Conservation (phyloP, 805 yeast genomes). For the Saccharomycopsis capsularis region DNA sequence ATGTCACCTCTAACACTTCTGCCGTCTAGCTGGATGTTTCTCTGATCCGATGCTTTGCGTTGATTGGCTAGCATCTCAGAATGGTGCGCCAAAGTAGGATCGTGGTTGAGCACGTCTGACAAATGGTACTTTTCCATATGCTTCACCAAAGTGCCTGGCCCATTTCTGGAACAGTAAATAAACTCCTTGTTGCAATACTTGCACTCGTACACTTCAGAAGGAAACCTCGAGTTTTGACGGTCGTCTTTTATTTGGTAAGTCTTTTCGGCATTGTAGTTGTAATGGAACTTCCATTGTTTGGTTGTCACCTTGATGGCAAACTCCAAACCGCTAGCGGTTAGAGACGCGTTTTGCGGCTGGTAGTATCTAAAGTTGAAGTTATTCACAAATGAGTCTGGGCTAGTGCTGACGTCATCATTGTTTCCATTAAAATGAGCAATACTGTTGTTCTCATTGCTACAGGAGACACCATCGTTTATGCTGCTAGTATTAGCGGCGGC, state of each 20-base stretch:
- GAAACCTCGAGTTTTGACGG: background rate
- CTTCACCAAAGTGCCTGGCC: conserved; percentile 19
- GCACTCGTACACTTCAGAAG: conserved; percentile 10
- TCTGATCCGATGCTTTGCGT: background rate
- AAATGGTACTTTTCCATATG: conserved; percentile 20
- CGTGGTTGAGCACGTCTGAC: conserved; percentile 8
- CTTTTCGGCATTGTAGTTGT: conserved; percentile 1
- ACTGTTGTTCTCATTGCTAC: background rate
- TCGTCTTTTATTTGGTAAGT: background rate
- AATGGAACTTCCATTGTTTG: conserved; percentile 18
- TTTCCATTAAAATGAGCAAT: background rate
- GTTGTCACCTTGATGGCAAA: conserved; percentile 13
- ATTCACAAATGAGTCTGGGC: background rate
- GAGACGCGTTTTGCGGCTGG: background rate
- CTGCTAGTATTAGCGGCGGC: too few relatives aligned
- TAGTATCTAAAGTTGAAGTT: background rate
- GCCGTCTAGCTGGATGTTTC: background rate
- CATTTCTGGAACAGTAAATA: conserved; percentile 20
- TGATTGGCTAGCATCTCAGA: background rate
- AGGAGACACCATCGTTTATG: background rate
- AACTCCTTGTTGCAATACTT: conserved; percentile 18
- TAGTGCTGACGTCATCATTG: background rate
- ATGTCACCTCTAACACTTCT: background rate
- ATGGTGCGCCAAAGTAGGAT: conserved; percentile 2
- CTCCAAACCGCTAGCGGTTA: conserved; percentile 10